Base-by-base conservation (phyloP, 805 yeast species). In the Candida fluviatilis region DNA sequence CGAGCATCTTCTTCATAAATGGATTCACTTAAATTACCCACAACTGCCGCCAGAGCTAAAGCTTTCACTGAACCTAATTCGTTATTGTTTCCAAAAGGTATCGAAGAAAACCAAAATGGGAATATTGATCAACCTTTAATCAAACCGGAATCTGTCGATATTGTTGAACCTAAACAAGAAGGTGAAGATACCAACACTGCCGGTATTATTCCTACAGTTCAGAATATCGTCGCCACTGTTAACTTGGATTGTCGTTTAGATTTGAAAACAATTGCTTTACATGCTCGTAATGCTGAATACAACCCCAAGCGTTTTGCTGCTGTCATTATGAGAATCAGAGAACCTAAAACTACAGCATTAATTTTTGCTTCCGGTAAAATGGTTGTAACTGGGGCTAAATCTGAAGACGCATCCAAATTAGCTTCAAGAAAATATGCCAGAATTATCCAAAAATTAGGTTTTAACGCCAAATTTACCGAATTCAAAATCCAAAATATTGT, bases 381-480 rank as follows among this genome's bases (percentile, higher is more conserved):
- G 99, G 99, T 93, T 50, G 99, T 93, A 12, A 93, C 98, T 21
- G 99, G 99, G 77, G 99, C 99, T 17, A 93, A 93, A 64, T 84
- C 95, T 26, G 99, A 93, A 62, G 98, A 93, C 59, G 98, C 93
- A 60, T 88, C 97, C n/a, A 93, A 93, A 62, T 75, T 93, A 48
- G 99, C 99, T 1, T 88, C 96, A 15, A 80, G 99, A 68, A 93
- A 93, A 62, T 93, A 93, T 55, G 99, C 99, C 1, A 82, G 99
- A 71, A 93, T 93, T 57, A 93, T 93, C 49, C 99, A 93, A 63
- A 93, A 93, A 62, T 82, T 93, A 50, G 99, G 99, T 2, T 93
- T 93, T 69, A 87, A 90, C 58, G 98, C 99, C 39, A 93, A 93
- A 61, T 93, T 93, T 59, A 91, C 97, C 23, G 98, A 93, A 60